Evolutionary conservation across 768 basidiomycete genomes (phyloP), one percentile per base, ranked within the genome.

Genomic region (Sistotremastrum suecicum): DNA sequence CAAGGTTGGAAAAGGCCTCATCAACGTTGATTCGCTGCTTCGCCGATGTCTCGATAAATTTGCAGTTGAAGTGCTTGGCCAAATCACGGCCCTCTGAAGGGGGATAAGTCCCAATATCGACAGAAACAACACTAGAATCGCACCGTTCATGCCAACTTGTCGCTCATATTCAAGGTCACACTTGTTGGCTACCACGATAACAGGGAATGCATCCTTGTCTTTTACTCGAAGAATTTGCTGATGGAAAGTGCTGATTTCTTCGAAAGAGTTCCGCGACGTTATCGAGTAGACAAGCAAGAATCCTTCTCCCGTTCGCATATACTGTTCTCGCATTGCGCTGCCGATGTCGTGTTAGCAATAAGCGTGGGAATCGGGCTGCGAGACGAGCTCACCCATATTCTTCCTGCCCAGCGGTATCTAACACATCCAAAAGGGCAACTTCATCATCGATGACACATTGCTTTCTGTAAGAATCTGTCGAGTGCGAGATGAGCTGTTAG

Each of bases 401-500:
- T 63, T 98, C 94, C 63, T 97, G 92, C 34, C 92, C 92, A 44
- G 92, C 92, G 10, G 92, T 97, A 66, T 95, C 92, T 51, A 98
- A 76, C 44, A 98, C 92, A 60, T 98, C 92, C 47, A 95, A 78
- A 42, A 95, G 72, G 12, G 91, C 91, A n/a, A 95, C 88, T 63
- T 97, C 89, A n/a, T 94, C 92, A 64, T 98, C 92, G 53, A 98
- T 90, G 34, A 94, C 82, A 51, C 89, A 92, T 60, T 95, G 91
- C 62, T 95, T 98, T 53, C 94, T 74, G 67, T 97, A 98, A 39
- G 91, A 95, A 60, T 98, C 91, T 90, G 53, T 9, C 20, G 31
- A 37, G 7, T 31, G 34, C 38, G 12, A 45, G 39, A 41, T 7
- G 20, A 40, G 12, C 37, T 35, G 37, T 40, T 34, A 29, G 37